Conservation (phyloP, 495 filamentous ascomycete genomes). For the Umbilicaria muhlenbergii region DNA sequence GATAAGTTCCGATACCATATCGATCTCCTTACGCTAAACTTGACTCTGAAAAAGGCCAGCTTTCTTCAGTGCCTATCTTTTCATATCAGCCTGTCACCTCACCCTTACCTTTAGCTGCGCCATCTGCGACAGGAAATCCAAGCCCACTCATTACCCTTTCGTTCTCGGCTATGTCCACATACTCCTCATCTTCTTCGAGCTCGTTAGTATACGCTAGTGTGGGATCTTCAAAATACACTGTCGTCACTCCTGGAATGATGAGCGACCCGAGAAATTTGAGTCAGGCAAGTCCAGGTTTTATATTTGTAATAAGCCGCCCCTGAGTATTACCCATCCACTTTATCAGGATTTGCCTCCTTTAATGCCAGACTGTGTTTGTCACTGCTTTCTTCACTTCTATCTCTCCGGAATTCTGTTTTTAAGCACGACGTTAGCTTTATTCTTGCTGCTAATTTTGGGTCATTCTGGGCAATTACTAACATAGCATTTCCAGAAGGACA, state of each 20-base stretch:
- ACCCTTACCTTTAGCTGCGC: too few species aligned
- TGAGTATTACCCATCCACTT: slow-evolving; percentile 15
- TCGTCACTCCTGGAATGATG: slow-evolving; percentile 8
- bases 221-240: neutral
- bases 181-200: slow-evolving; percentile 8
- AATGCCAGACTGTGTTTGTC: neutral
- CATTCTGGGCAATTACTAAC: slow-evolving; percentile 4
- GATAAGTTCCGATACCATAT: too few species aligned
- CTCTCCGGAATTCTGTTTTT: neutral
- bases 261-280: slow-evolving; percentile 9
- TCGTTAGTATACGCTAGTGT: slow-evolving; percentile 7
- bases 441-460: neutral
- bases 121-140: too few species aligned
- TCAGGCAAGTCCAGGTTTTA: slow-evolving; percentile 9
- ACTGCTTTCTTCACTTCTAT: neutral
- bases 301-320: slow-evolving; percentile 8
- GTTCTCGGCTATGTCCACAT: slow-evolving; percentile 6
- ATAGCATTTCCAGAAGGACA: slow-evolving; percentile 23
- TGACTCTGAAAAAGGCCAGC: too few species aligned
- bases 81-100: too few species aligned
- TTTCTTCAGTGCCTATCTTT: too few species aligned
- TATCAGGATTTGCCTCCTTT: neutral
- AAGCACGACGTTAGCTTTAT: neutral
- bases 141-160: too few species aligned
- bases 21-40: too few species aligned